phyloP scores from a whole-genome alignment of 768 basidiomycete species.

The Tulasnella sp. region DNA sequence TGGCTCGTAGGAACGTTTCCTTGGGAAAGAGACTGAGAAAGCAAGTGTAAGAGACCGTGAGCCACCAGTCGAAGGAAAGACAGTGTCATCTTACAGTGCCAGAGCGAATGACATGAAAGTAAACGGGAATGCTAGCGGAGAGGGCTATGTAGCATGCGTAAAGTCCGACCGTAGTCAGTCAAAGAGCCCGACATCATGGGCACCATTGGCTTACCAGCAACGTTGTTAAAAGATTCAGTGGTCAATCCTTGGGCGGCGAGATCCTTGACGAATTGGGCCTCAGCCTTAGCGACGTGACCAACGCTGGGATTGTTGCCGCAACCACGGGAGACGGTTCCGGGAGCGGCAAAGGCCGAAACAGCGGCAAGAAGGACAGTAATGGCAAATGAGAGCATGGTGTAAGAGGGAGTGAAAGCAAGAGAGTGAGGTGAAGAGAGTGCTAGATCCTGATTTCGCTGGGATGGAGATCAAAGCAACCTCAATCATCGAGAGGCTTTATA shows the following conservation, averaged over 20 bases:
- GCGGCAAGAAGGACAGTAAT: neutral
- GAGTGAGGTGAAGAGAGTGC: neutral
- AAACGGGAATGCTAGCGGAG: neutral
- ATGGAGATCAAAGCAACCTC: neutral
- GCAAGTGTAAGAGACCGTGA: neutral
- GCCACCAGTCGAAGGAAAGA: no score
- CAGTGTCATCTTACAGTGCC: neutral
- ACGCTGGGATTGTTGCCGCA: neutral
- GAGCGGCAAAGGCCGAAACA: neutral
- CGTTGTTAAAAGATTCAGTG: neutral
- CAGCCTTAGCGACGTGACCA: neutral
- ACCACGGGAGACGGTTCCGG: neutral
- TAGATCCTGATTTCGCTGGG: neutral
- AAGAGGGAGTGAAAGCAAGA: neutral
- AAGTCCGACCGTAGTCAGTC: neutral
- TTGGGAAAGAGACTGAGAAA: neutral
- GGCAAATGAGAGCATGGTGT: neutral
- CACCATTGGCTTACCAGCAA: neutral
- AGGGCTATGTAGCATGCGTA: neutral
- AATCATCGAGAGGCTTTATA: neutral
- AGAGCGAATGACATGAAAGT: neutral
- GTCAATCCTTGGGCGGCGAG: neutral
- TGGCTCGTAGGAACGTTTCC: constrained; percentile 4
- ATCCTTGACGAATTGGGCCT: neutral
- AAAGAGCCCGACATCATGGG: neutral